Evolutionary conservation across 345 rosid species (phyloP).

Genomic region (Brassica juncea): DNA sequence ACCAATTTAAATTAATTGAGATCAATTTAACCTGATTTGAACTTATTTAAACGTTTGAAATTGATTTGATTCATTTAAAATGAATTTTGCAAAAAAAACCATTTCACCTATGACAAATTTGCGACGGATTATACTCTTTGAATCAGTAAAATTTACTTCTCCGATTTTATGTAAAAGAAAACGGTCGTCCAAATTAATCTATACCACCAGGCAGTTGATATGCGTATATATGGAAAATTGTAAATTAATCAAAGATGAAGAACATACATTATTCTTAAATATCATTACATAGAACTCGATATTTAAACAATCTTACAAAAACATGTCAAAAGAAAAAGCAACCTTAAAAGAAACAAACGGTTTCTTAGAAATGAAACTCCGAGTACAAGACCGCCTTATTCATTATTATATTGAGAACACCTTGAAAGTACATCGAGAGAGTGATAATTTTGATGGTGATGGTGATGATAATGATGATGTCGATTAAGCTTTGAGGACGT

Average conservation of each 20-base stretch:
- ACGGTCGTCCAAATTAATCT: too few species aligned
- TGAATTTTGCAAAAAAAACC: too few species aligned
- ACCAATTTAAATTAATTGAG: too few species aligned
- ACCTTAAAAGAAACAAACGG: neutral
- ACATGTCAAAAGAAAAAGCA: too few species aligned
- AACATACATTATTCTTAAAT: too few species aligned
- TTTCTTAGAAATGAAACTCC: constrained; percentile 3
- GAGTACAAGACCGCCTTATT: neutral
- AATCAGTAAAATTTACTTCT: too few species aligned
- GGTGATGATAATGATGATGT: neutral
- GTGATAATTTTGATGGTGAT: neutral
- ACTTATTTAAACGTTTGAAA: too few species aligned
- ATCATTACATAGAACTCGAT: neutral
- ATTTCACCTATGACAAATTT: too few species aligned
- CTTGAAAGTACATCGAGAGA: neutral
- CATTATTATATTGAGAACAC: neutral
- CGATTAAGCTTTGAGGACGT: constrained; percentile 31
- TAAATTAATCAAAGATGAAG: neutral
- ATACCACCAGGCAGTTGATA: neutral
- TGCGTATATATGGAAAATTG: neutral
- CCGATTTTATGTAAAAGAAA: too few species aligned
- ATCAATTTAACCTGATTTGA: too few species aligned
- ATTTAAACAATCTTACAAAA: neutral
- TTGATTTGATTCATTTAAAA: too few species aligned
- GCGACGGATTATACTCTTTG: too few species aligned